These are phyloP conservation scores for Eutypa lata DNA, from an alignment of 2,329 filamentous ascomycete species.

Conservation along the genomic window DNA sequence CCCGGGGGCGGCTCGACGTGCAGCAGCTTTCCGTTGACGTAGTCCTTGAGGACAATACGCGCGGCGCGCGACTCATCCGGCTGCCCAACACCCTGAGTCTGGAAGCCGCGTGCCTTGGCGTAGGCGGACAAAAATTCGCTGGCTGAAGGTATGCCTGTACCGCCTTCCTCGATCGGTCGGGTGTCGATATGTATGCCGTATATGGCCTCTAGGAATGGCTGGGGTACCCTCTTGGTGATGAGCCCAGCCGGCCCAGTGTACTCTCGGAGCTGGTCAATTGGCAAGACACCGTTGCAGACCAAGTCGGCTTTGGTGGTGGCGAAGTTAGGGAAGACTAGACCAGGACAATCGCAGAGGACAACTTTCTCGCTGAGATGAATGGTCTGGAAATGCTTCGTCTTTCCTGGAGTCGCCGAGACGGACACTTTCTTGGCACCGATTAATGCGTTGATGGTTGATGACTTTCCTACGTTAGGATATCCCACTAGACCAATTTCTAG, in stretches of 20 bases:
- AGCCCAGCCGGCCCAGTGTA: conserved; percentile 83
- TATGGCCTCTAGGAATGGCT: conserved; percentile 83
- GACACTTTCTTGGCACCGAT: conserved; percentile 98
- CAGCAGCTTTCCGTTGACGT: conserved; percentile 91
- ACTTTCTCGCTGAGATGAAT: conserved; percentile 89
- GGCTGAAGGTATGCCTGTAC: conserved; percentile 80
- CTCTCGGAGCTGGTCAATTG: conserved; percentile 94
- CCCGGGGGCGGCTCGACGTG: conserved; percentile 84
- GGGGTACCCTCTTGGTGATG: conserved; percentile 80
- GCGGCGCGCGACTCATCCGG: conserved; percentile 93
- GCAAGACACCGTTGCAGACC: conserved; percentile 90
- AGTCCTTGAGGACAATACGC: conserved; percentile 89
- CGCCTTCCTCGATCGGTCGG: conserved; percentile 83
- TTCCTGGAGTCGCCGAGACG: conserved; percentile 93
- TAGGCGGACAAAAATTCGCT: conserved; percentile 84
- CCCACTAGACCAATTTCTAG: conserved; percentile 91
- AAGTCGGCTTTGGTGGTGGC: conserved; percentile 94
- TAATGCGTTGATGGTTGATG: conserved; percentile 98
- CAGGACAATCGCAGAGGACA: conserved; percentile 93
- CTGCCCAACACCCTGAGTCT: conserved; percentile 82
- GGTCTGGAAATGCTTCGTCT: conserved; percentile 99
- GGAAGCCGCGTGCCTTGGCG: conserved; percentile 84
- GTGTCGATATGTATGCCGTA: conserved; percentile 89
- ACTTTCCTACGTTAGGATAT: conserved; percentile 99
- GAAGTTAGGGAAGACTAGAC: conserved; percentile 98